Base-by-base conservation (phyloP, 1,284 basidiomycete genomes). In the Volvariella volvacea region DNA sequence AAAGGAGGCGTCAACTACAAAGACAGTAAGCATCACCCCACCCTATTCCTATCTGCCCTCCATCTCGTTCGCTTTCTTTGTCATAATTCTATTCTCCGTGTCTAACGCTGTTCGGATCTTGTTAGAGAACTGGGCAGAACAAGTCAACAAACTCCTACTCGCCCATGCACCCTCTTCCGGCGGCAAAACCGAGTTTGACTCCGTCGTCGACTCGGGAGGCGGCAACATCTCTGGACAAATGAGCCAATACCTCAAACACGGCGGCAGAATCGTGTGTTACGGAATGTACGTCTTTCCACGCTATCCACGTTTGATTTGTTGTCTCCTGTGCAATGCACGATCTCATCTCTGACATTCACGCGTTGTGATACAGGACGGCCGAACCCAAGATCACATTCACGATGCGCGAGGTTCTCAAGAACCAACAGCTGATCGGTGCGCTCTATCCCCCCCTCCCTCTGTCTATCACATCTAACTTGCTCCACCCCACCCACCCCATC, bases 141-240 rank as follows among this genome's bases (percentile, higher is more conserved):
- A 78, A 43, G 73, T 92, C 3, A 69, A 54, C 0, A 57, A 60
- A 4, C 55, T 81, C n/a, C n/a, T n/a, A 9, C 61, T 92, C 15
- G 66, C 69, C 21, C 58, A 66, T 40, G 57, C 73, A 7, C 38
- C 44, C n/a, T 42, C 28, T 16, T 33, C 36, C 22, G 42, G 12
- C 20, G 34, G 25, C 52, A 54, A 20, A 53, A 54, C 16, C 52
- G 58, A 4, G 48, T 62, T 63, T 39, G 82, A 86, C 54, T 70
- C 75, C n/a, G 80, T 92, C 9, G 76, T 93, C 53, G 91, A 93
- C 59, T 83, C 84, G 4, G 87, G 76, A 1, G 91, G 90, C 3
- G 89, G 86, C 2, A 78, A 88, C 45, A 83, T 93, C 50, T 70
- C 82, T 57, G 65, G 58, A n/a, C 73, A 76, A 51, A 68, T 77